phyloP scores from a whole-genome alignment of 176 grass and related monocot genomes.

The Aegilops sharonensis region DNA sequence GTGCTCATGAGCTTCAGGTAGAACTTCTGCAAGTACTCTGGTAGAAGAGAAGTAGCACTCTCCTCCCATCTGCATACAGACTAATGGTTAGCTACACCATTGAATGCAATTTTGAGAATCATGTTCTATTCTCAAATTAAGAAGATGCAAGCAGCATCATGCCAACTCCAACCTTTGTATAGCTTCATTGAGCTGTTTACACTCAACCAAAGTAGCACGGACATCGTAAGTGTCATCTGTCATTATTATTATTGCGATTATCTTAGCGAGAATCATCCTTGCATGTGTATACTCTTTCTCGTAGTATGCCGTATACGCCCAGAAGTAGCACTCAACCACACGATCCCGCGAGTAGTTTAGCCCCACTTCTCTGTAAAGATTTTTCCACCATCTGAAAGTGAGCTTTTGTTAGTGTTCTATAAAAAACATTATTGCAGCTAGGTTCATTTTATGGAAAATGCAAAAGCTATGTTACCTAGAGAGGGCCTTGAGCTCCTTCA shows the following conservation, averaged over 20 bases:
- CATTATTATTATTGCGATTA: constrained; percentile 31
- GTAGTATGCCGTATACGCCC: constrained; percentile 29
- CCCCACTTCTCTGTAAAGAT: constrained; percentile 25
- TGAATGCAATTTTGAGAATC: background rate
- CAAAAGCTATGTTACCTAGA: constrained; percentile 21
- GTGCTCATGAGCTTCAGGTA: constrained; percentile 6
- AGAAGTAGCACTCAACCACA: constrained; percentile 42
- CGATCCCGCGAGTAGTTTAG: constrained; percentile 43
- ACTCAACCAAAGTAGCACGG: constrained; percentile 42
- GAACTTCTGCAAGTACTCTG: constrained; percentile 33
- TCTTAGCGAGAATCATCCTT: constrained; percentile 50
- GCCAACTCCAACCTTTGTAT: constrained; percentile 39
- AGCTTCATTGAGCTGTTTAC: constrained; percentile 29
- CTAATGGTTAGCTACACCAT: background rate
- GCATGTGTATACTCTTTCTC: constrained; percentile 34
- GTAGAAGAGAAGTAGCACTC: constrained; percentile 9
- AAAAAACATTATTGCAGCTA: background rate
- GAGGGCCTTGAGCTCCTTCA: constrained; percentile 38
- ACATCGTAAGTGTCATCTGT: constrained; percentile 45
- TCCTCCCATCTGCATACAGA: constrained; percentile 36
- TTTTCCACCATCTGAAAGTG: constrained; percentile 45
- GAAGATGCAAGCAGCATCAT: background rate
- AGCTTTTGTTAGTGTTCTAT: background rate
- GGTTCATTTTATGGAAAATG: background rate
- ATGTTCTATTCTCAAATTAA: background rate